A percentile compares a stretch with the other conserved stretches of the same genome.
Evolutionary conservation across 345 rosid species (phyloP).

Genomic region (Citrus trifoliata): DNA sequence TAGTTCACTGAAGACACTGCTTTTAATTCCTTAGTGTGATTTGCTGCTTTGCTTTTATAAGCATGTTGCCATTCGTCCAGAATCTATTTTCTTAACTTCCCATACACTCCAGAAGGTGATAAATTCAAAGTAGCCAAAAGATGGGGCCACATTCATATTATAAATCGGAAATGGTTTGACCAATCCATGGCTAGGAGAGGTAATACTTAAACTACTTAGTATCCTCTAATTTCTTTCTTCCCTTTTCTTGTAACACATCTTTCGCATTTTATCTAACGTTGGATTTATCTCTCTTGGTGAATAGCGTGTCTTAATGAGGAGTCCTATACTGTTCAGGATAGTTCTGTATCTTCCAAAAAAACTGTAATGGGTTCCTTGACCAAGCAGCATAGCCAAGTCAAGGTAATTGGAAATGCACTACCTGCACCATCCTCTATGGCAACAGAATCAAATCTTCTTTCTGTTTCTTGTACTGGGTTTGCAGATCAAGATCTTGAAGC

Average conservation of each 20-base stretch:
- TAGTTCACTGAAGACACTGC: background rate
- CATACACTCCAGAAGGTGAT: conserved; percentile 86
- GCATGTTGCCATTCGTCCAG: background rate
- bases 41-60: background rate
- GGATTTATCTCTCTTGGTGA: conserved; percentile 35
- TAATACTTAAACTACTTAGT: conserved; percentile 28
- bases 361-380: conserved; percentile 30
- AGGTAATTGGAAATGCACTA: conserved; percentile 31
- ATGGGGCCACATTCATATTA: conserved; percentile 89
- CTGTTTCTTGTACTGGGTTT: conserved; percentile 36
- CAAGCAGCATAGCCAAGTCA: conserved; percentile 52
- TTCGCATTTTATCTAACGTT: conserved; percentile 21
- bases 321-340: conserved; percentile 70
- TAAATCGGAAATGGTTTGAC: conserved; percentile 80
- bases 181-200: conserved; percentile 84
- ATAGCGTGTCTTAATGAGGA: conserved; percentile 90
- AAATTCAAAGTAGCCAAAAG: conserved; percentile 81
- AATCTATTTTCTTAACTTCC: conserved; percentile 45
- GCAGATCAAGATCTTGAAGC: conserved; percentile 71
- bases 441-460: conserved; percentile 42
- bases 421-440: conserved; percentile 31
- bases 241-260: conserved; percentile 13
- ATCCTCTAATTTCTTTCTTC: conserved; percentile 8
- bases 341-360: conserved; percentile 40
- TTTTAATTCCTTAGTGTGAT: background rate